phyloP scores from a whole-genome alignment of 495 filamentous ascomycete species.

The Xeromyces bisporus region DNA sequence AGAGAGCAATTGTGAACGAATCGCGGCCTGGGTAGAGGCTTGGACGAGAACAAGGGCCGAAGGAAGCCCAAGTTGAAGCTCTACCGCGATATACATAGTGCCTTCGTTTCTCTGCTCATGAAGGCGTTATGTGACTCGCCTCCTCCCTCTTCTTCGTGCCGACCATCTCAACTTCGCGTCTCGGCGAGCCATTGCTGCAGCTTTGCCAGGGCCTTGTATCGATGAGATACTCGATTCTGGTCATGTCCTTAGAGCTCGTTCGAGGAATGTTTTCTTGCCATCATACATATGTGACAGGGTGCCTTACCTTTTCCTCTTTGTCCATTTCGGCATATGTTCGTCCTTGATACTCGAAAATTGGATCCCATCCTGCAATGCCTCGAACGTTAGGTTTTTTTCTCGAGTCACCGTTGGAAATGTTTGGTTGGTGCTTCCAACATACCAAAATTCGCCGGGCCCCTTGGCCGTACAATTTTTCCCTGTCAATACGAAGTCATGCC shows the following conservation, averaged over 20 bases:
- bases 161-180: too few relatives aligned
- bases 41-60: slow-evolving; percentile 58
- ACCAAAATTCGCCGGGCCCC: slow-evolving; percentile 72
- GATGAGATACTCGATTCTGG: slow-evolving; percentile 78
- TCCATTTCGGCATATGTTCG: slow-evolving; percentile 98
- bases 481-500: slow-evolving; percentile 14
- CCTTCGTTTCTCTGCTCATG: too few relatives aligned
- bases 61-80: slow-evolving; percentile 8
- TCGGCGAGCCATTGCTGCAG: slow-evolving; percentile 67
- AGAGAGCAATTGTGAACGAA: slow-evolving; percentile 70
- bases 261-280: not conserved
- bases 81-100: too few relatives aligned
- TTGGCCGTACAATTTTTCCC: slow-evolving; percentile 24
- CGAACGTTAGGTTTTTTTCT: not conserved
- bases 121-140: too few relatives aligned
- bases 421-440: slow-evolving; percentile 14
- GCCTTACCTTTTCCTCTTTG: slow-evolving; percentile 51
- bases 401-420: not conserved
- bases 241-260: slow-evolving; percentile 3
- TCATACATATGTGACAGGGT: not conserved
- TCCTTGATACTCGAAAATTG: slow-evolving; percentile 88
- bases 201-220: slow-evolving; percentile 68
- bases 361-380: slow-evolving; percentile 60
- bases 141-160: slow-evolving; percentile 11
- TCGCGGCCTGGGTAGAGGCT: slow-evolving; percentile 60